Evolutionary conservation across 768 basidiomycete genomes (phyloP).

Genomic region (Suillus subalutaceus): DNA sequence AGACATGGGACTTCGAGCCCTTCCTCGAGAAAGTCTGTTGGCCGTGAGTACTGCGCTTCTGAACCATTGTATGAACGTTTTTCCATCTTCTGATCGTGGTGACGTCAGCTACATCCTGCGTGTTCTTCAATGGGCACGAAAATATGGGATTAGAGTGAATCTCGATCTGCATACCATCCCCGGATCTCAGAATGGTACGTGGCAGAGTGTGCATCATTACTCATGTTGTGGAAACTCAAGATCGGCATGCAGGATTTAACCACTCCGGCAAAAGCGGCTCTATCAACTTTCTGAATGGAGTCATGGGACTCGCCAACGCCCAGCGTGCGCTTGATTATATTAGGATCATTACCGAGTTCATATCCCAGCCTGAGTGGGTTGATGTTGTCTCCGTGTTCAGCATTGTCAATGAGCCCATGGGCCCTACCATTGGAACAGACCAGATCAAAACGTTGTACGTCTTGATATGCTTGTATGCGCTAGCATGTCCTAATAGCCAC

Average conservation of each 20-base stretch:
- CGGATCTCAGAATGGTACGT: constrained; percentile 73
- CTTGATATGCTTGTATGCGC: background rate
- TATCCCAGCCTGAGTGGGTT: constrained; percentile 73
- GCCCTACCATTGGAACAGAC: constrained; percentile 54
- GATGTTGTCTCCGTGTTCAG: constrained; percentile 64
- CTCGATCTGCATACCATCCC: constrained; percentile 82
- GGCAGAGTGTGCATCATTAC: background rate
- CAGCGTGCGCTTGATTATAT: constrained; percentile 78
- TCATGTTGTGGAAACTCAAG: background rate
- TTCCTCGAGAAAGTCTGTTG: constrained; percentile 75
- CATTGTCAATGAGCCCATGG: constrained; percentile 64
- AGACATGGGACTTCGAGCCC: constrained; percentile 74
- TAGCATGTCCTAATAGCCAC: constrained; percentile 1
- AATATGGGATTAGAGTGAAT: constrained; percentile 86
- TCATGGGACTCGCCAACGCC: constrained; percentile 88
- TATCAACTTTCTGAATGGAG: constrained; percentile 65
- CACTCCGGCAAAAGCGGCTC: constrained; percentile 64
- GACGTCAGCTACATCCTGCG: constrained; percentile 66
- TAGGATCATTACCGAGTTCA: constrained; percentile 76
- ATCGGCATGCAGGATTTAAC: constrained; percentile 42
- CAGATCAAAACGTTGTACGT: constrained; percentile 64
- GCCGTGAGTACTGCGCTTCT: constrained; percentile 48
- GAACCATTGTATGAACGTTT: constrained; percentile 6
- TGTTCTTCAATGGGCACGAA: constrained; percentile 80
- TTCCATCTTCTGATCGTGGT: background rate